Percentiles rank a stretch among this genome's conserved stretches.
These are phyloP conservation scores for Lichtheimia corymbifera DNA, from an alignment of 371 early-diverging fungal genomes.

Conservation along the genomic window DNA sequence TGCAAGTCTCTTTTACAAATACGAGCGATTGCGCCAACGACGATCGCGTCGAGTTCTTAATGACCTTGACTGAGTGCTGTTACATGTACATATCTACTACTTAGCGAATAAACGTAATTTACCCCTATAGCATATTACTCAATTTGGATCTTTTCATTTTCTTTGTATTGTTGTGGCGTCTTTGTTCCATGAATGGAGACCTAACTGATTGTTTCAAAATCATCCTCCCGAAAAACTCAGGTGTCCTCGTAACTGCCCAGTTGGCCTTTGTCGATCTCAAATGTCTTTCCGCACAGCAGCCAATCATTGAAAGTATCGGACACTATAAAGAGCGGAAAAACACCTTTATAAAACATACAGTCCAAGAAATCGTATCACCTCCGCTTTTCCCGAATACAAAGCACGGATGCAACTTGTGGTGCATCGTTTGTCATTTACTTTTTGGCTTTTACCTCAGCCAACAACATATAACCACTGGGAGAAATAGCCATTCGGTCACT, in stretches of 20 bases:
- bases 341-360: constrained; percentile 9
- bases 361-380: neutral
- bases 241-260: constrained; percentile 19
- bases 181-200: constrained; percentile 6
- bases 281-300: neutral
- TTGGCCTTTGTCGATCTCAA: constrained; percentile 2
- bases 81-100: no score
- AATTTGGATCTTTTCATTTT: neutral
- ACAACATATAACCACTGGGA: no score
- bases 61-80: constrained; percentile 19
- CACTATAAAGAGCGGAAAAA: neutral
- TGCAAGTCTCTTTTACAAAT: constrained; percentile 38
- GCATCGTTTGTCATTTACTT: no score
- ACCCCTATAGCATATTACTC: neutral
- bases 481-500: no score
- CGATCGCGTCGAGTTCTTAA: constrained; percentile 40
- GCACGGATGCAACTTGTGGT: no score
- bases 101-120: no score
- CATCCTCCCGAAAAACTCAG: constrained; percentile 18
- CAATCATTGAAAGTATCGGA: constrained; percentile 1
- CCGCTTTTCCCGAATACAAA: no score
- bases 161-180: no score
- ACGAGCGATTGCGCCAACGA: constrained; percentile 38
- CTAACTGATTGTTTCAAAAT: constrained; percentile 12
- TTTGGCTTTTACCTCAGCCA: no score